A percentile compares a stretch with the other conserved stretches of the same genome.
Evolutionary conservation across 768 basidiomycete species (phyloP).

Genomic region (Macrolepiota fuliginosa): DNA sequence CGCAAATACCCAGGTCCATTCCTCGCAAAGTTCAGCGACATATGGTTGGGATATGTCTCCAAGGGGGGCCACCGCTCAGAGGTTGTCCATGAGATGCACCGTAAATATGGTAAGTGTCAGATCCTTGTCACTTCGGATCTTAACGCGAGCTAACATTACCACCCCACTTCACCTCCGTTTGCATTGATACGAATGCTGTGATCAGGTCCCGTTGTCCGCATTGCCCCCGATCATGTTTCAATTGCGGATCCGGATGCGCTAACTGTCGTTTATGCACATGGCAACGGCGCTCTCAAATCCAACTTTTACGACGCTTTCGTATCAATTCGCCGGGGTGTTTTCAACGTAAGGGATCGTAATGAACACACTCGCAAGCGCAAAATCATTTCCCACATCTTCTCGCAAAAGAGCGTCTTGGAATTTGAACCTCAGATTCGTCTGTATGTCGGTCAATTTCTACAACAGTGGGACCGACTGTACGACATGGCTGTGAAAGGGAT

Average conservation of each 20-base stretch:
- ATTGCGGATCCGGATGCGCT: conserved; percentile 79
- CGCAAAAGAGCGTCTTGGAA: conserved; percentile 80
- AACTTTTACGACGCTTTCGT: conserved; percentile 82
- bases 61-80: conserved; percentile 76
- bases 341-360: conserved; percentile 73
- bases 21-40: conserved; percentile 67
- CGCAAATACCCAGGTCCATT: conserved; percentile 67
- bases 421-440: conserved; percentile 78
- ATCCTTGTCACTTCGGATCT: conserved; percentile 11
- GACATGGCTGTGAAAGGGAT: conserved; percentile 52
- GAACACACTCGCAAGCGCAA: conserved; percentile 91
- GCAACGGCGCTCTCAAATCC: conserved; percentile 80
- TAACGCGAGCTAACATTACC: not conserved
- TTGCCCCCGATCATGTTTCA: conserved; percentile 77
- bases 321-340: conserved; percentile 67
- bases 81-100: conserved; percentile 68
- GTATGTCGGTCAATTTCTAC: conserved; percentile 57
- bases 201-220: conserved; percentile 62
- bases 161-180: not conserved
- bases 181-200: not conserved
- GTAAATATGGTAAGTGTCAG: conserved; percentile 58
- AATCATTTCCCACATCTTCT: conserved; percentile 83
- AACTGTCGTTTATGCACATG: conserved; percentile 72
- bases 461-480: conserved; percentile 75
- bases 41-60: conserved; percentile 67